These are phyloP conservation scores for Plantago coronopus DNA, from an alignment of 305 asterid genomes.

Conservation along the genomic window DNA sequence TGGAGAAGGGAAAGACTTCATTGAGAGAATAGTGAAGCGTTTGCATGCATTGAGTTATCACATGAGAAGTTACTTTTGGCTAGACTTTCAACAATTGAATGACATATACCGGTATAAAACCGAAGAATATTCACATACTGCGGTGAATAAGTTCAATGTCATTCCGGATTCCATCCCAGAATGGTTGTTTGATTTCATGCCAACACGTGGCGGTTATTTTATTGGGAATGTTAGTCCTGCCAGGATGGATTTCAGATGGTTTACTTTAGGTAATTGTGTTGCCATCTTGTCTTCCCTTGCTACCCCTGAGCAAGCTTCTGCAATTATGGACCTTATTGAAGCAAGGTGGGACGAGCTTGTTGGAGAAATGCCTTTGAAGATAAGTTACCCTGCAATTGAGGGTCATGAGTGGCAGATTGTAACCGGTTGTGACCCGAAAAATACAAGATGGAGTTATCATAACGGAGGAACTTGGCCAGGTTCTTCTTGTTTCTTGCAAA, in stretches of 20 bases:
- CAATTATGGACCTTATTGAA: conserved; percentile 94
- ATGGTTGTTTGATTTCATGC: conserved; percentile 95
- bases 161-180: conserved; percentile 97
- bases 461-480: conserved; percentile 99
- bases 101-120: conserved; percentile 90
- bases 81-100: conserved; percentile 85
- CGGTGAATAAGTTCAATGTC: conserved; percentile 83
- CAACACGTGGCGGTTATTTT: conserved; percentile 87
- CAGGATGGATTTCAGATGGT: conserved; percentile 97
- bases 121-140: conserved; percentile 93
- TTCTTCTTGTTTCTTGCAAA: conserved; percentile 67
- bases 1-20: conserved; percentile 74
- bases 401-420: conserved; percentile 89
- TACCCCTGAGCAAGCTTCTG: conserved; percentile 89
- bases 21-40: conserved; percentile 85
- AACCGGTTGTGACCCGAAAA: conserved; percentile 98
- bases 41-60: conserved; percentile 89
- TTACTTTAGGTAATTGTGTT: conserved; percentile 85
- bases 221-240: conserved; percentile 96
- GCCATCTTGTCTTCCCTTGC: conserved; percentile 88
- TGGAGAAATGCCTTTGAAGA: conserved; percentile 93
- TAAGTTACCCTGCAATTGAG: conserved; percentile 84
- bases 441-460: conserved; percentile 98
- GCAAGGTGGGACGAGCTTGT: conserved; percentile 96
- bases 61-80: conserved; percentile 96